phyloP scores from a whole-genome alignment of 495 filamentous ascomycete species.

The Venustampulla echinocandica region DNA sequence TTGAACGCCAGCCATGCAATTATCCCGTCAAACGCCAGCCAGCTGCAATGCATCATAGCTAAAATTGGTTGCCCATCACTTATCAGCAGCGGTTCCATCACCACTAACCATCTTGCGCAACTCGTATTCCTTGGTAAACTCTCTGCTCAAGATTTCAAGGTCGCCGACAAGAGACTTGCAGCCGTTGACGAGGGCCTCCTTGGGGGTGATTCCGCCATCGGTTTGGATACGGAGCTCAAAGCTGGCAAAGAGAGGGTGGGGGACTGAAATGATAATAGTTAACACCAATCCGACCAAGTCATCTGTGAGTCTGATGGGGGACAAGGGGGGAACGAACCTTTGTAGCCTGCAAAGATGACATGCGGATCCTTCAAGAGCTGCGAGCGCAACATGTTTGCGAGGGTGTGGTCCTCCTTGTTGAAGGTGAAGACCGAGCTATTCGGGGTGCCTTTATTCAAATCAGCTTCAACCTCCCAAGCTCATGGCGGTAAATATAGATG shows the following conservation, averaged over 20 bases:
- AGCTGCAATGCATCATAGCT: too few species aligned
- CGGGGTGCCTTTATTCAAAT: constrained; percentile 55
- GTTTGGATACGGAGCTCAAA: constrained; percentile 88
- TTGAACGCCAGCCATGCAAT: too few species aligned
- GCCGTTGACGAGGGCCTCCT: constrained; percentile 70
- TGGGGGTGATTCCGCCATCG: constrained; percentile 76
- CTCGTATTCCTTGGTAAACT: constrained; percentile 94
- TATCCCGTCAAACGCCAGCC: too few species aligned
- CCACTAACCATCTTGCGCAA: constrained; percentile 78
- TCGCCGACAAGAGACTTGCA: constrained; percentile 73
- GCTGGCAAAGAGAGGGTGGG: constrained; percentile 77
- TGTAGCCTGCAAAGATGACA: constrained; percentile 83
- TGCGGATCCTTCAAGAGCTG: constrained; percentile 71
- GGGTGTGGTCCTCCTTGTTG: constrained; percentile 94
- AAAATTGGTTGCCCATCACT: too few species aligned
- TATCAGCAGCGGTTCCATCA: constrained; percentile 9
- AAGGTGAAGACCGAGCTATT: constrained; percentile 84
- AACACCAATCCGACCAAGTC: not conserved
- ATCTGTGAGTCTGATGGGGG: constrained; percentile 3
- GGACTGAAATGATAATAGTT: constrained; percentile 41
- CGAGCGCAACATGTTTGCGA: constrained; percentile 78
- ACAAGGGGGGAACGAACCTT: constrained; percentile 41
- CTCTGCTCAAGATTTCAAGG: constrained; percentile 64
- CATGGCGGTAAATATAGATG: not conserved
- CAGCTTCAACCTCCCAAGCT: too few species aligned